Conservation (phyloP, 2,329 filamentous ascomycete species). For the Penicillium sp. region DNA sequence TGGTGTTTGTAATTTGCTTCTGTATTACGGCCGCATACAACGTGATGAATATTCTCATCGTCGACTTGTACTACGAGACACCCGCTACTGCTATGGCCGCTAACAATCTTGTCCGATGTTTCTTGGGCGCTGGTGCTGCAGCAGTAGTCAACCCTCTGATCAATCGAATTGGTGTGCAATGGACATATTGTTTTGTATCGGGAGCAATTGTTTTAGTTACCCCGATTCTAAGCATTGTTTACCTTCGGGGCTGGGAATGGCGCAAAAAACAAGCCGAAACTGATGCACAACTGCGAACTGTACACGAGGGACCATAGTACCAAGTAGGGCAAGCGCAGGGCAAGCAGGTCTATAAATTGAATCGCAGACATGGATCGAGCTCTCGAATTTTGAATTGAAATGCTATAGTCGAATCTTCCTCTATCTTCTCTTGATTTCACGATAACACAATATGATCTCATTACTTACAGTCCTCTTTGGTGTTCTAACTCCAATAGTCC, state of each 20-base stretch:
- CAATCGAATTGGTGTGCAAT: conserved; percentile 12
- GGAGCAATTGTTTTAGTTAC: conserved; percentile 7
- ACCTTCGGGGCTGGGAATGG: conserved; percentile 22
- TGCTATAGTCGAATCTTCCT: neutral
- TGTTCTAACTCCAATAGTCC: neutral
- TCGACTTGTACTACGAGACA: conserved; percentile 41
- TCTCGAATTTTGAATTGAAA: neutral
- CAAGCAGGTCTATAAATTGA: neutral
- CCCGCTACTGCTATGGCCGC: conserved; percentile 37
- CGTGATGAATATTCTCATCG: conserved; percentile 47
- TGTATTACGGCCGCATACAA: conserved; percentile 44
- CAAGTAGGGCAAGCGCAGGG: too few relatives aligned
- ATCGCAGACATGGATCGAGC: neutral
- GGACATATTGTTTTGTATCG: conserved; percentile 22
- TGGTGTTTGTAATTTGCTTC: conserved; percentile 39
- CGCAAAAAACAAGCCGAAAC: conserved; percentile 9
- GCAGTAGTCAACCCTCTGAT: conserved; percentile 28
- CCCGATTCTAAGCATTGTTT: conserved; percentile 24
- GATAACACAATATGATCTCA: neutral
- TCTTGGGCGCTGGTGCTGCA: conserved; percentile 32
- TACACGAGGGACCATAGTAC: neutral
- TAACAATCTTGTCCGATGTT: conserved; percentile 36
- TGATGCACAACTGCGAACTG: neutral
- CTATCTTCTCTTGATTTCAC: neutral
- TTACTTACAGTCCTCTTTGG: neutral